phyloP scores from a whole-genome alignment of 345 rosid species.

The Microthlaspi erraticum region DNA sequence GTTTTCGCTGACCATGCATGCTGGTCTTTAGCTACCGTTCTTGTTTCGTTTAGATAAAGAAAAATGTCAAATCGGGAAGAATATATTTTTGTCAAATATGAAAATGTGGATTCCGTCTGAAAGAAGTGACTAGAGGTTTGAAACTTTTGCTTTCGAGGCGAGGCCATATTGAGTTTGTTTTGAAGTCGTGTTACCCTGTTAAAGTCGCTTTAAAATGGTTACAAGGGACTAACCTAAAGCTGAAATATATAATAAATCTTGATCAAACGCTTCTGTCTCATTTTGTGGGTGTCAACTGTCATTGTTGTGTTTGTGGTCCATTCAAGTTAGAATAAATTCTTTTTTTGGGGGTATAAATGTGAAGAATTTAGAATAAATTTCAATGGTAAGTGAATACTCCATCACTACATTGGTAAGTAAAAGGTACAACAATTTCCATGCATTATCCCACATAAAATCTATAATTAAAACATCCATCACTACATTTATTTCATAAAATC shows the following conservation, averaged over 20 bases:
- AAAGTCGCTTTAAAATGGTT: neutral
- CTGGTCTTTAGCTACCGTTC: neutral
- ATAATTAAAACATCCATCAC: neutral
- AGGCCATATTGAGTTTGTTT: conserved; percentile 5
- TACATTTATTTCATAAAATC: conserved; percentile 17
- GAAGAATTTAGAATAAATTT: too few species aligned
- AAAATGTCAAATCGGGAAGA: neutral
- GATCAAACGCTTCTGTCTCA: neutral
- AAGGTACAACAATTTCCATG: conserved; percentile 4
- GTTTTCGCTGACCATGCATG: conserved; percentile 26
- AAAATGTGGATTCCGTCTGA: conserved; percentile 11
- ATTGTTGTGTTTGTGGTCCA: neutral
- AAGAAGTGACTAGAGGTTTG: conserved; percentile 6
- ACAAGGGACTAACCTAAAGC: neutral
- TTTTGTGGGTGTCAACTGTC: neutral
- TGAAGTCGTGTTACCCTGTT: neutral
- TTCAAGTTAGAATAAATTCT: neutral
- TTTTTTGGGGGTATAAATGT: too few species aligned
- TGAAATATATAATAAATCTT: neutral
- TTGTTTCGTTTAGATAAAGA: neutral
- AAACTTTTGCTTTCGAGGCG: neutral
- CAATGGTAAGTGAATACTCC: neutral
- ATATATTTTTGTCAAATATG: neutral
- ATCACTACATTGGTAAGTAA: too few species aligned
- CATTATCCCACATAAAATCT: neutral